These are phyloP conservation scores for Ganoderma leucocontextum DNA, from an alignment of 1,284 basidiomycete genomes.

Conservation along the genomic window DNA sequence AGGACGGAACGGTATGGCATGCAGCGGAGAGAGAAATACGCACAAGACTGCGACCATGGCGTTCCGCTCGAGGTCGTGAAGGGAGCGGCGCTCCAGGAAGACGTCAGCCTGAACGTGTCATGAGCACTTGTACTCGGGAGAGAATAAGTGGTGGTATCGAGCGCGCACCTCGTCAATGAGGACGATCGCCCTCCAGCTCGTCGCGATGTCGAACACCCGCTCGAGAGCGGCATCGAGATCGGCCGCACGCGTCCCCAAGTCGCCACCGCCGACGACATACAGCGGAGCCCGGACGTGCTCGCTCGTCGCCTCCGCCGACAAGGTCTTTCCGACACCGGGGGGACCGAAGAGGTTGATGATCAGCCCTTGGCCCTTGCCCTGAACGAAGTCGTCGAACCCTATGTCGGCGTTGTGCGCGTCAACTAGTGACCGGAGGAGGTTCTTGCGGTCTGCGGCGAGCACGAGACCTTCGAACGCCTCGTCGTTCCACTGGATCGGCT, in stretches of 20 bases:
- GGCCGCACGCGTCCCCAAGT: conserved; percentile 59
- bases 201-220: conserved; percentile 53
- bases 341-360: conserved; percentile 69
- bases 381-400: conserved; percentile 68
- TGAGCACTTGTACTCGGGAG: neutral
- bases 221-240: conserved; percentile 38
- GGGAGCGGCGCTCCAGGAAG: conserved; percentile 69
- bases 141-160: conserved; percentile 23
- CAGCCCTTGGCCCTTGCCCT: conserved; percentile 68
- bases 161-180: conserved; percentile 60
- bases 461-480: conserved; percentile 67
- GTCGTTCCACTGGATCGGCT: conserved; percentile 61
- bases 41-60: conserved; percentile 70
- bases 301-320: conserved; percentile 66
- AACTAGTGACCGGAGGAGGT: conserved; percentile 62
- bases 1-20: neutral
- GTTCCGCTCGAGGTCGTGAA: conserved; percentile 67
- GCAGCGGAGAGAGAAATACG: conserved; percentile 8
- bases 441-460: conserved; percentile 58
- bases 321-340: conserved; percentile 62
- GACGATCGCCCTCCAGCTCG: conserved; percentile 69
- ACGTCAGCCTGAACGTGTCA: conserved; percentile 42
- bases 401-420: conserved; percentile 61
- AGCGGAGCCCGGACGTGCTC: conserved; percentile 66
- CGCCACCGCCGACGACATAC: conserved; percentile 66